Evolutionary conservation across 2,329 filamentous ascomycete species (phyloP).

Genomic region (Verticillium nonalfalfae): DNA sequence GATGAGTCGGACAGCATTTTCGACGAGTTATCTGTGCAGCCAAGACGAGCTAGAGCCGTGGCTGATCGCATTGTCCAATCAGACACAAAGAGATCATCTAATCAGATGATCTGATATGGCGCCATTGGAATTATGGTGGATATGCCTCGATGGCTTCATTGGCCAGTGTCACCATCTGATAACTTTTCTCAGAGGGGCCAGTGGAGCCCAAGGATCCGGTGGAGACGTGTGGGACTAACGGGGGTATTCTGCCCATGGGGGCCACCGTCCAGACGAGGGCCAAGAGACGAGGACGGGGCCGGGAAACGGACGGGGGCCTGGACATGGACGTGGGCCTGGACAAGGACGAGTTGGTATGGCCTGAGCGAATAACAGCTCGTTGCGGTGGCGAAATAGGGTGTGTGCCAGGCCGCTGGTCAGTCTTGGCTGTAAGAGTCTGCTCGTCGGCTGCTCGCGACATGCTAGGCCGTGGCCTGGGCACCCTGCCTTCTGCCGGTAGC

Average conservation of each 20-base stretch:
- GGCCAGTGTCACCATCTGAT: slow-evolving; percentile 2
- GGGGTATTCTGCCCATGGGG: background rate
- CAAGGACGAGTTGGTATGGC: background rate
- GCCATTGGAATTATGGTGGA: slow-evolving; percentile 4
- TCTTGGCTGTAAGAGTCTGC: slow-evolving; percentile 2
- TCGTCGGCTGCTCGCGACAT: background rate
- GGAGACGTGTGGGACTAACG: background rate
- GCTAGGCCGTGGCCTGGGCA: background rate
- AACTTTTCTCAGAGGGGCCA: background rate
- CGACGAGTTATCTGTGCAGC: background rate
- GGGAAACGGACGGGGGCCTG: background rate
- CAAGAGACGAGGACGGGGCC: background rate
- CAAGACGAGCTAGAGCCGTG: background rate
- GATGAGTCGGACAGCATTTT: slow-evolving; percentile 1
- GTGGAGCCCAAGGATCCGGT: background rate
- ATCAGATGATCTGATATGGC: slow-evolving; percentile 14
- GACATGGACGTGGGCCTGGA: too few species aligned
- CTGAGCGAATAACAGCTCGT: background rate
- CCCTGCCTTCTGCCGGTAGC: background rate
- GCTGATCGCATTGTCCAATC: slow-evolving; percentile 5
- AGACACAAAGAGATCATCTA: slow-evolving; percentile 7
- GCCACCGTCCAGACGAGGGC: background rate
- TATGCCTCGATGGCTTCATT: background rate
- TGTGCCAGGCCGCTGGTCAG: background rate
- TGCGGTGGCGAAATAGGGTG: background rate